A percentile compares a stretch with the other conserved stretches of the same genome.
Conservation (phyloP, 805 yeast species). For the Jamesozyma piceae region DNA sequence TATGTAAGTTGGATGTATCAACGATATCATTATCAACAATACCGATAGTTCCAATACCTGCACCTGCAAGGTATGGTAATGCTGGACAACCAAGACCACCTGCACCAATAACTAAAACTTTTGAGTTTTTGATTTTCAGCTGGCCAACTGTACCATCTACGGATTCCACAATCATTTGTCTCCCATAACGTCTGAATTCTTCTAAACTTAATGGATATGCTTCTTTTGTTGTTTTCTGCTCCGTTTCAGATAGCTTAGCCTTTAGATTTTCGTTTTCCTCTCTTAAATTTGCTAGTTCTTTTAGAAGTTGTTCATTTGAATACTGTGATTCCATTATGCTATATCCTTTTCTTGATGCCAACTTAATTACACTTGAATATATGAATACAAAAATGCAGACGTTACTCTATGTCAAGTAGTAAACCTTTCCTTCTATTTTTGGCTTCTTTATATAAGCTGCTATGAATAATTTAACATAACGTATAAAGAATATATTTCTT, state of each 20-base stretch:
- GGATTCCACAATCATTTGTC: conserved; percentile 90
- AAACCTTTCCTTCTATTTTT: too few relatives aligned
- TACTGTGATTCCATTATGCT: too few relatives aligned
- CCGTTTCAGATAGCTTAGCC: conserved; percentile 6
- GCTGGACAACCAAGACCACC: conserved; percentile 97
- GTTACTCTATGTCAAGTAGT: too few relatives aligned
- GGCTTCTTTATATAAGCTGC: too few relatives aligned
- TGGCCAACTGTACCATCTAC: conserved; percentile 53
- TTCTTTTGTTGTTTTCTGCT: neutral
- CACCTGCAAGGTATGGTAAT: conserved; percentile 69
- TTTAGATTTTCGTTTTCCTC: conserved; percentile 23
- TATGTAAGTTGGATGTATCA: conserved; percentile 75
- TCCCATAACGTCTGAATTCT: conserved; percentile 79
- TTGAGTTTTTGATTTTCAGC: conserved; percentile 43
- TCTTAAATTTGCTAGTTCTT: conserved; percentile 20
- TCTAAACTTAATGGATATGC: conserved; percentile 35
- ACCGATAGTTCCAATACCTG: conserved; percentile 81
- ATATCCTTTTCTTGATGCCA: too few relatives aligned
- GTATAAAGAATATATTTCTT: too few relatives aligned
- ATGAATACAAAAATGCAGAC: too few relatives aligned
- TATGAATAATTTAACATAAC: too few relatives aligned
- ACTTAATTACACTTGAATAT: too few relatives aligned
- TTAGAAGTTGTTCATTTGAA: conserved; percentile 11
- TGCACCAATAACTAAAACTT: conserved; percentile 79
- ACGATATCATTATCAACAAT: conserved; percentile 82